These are phyloP conservation scores for Oryza officinalis DNA, from an alignment of 176 grass and related monocot genomes.

Conservation along the genomic window DNA sequence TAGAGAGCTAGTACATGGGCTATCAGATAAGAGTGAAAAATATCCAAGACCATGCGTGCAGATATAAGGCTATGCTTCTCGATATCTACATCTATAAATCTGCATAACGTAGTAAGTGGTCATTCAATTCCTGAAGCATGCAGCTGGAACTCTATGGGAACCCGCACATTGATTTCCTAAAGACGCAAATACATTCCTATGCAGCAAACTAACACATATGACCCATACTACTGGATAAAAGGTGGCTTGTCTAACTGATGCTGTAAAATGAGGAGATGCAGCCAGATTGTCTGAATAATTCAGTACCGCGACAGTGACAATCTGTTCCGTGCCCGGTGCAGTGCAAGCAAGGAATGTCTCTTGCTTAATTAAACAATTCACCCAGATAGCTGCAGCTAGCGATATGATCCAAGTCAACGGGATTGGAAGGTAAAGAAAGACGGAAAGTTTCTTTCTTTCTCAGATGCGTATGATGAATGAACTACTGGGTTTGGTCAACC, in stretches of 20 bases:
- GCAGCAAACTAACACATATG: too few species aligned
- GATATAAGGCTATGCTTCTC: slow-evolving; percentile 16
- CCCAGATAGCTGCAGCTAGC: not conserved
- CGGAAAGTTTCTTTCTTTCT: not conserved
- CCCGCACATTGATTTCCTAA: slow-evolving; percentile 12
- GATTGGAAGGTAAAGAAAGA: not conserved
- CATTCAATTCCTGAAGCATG: not conserved
- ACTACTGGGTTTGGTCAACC: slow-evolving; percentile 19
- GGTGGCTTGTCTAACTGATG: not conserved
- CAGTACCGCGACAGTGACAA: not conserved
- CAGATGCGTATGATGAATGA: not conserved
- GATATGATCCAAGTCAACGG: slow-evolving; percentile 5
- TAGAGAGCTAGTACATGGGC: too few species aligned
- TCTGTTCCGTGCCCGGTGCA: not conserved
- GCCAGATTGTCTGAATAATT: not conserved
- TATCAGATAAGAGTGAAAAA: slow-evolving; percentile 2
- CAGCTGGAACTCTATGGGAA: slow-evolving; percentile 7
- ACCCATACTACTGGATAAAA: slow-evolving; percentile 20
- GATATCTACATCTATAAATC: slow-evolving; percentile 29
- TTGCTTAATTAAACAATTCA: not conserved
- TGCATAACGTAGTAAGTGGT: not conserved
- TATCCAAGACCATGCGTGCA: slow-evolving; percentile 14
- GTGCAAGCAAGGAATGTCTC: slow-evolving; percentile 10
- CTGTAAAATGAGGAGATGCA: not conserved
- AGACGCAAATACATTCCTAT: too few species aligned